Evolutionary conservation across 169 alveolate species (phyloP), one percentile per base, ranked within the genome.

Genomic region (Besnoitia besnoiti): DNA sequence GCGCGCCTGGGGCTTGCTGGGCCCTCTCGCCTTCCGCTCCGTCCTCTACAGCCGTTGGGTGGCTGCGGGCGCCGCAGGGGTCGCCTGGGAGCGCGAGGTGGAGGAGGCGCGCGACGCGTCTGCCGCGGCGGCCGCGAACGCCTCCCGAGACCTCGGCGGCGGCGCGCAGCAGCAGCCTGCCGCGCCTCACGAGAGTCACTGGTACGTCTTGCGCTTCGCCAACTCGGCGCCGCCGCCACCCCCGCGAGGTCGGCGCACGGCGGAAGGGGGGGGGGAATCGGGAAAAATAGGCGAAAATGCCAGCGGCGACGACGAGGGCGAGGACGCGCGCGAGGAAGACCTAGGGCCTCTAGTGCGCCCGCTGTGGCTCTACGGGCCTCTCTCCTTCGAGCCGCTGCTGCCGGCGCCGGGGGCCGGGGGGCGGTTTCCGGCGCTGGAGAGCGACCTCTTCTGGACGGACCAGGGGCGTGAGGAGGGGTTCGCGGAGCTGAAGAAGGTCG

Each of bases 331-430:
- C 7, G 55, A 77, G 40, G 87, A 37, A 40, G 37, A 12, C 7
- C 14, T 42, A 19, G 59, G 59, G 59, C 47, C 47, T 1, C 16
- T n/a, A 27, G 82, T 73, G 46, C 82, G 82, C 24, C 39, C 82
- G 5, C 82, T 73, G 82, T 73, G 82, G 82, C 21, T 73, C 44
- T 73, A 16, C n/a, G 82, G 82, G 47, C 40, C 46, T n/a, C 46
- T 73, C 24, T 7, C 82, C 40, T 73, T 73, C 46, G 39, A n/a
- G 39, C 82, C 82, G 39, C 46, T 73, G 10, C 82, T 27, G 21
- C 46, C 82, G 10, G 46, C 19, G 82, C 46, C 39, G 14, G 44
- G 14, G 27, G 0, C 67, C 14, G 67, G 44, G 46, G 82, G 46
- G 7, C 82, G 39, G 19, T 73, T 37, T 30, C 47, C 47, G 46